Percentiles rank a stretch among this genome's conserved stretches.
These are phyloP conservation scores for Penicillium simplicissimum DNA, from an alignment of 495 filamentous ascomycete genomes.

Conservation along the genomic window DNA sequence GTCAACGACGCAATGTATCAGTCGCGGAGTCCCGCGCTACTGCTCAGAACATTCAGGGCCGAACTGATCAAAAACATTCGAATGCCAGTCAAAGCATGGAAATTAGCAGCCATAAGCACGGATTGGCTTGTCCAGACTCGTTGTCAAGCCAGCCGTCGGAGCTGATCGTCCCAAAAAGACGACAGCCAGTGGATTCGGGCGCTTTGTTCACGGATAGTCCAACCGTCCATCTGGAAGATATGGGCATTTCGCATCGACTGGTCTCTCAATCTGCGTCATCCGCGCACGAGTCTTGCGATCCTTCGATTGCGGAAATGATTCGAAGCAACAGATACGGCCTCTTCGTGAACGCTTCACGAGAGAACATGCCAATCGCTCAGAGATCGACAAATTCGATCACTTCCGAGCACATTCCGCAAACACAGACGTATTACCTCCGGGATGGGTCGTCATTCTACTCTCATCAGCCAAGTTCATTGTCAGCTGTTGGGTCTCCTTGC, in stretches of 20 bases:
- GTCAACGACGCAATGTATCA: constrained; percentile 1
- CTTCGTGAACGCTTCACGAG: constrained; percentile 20
- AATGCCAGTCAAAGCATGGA: constrained; percentile 19
- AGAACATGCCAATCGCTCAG: constrained; percentile 9
- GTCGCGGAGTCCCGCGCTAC: neutral
- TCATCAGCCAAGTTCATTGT: constrained; percentile 22
- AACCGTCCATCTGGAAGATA: constrained; percentile 35
- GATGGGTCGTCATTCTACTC: constrained; percentile 36
- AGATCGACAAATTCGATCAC: constrained; percentile 10
- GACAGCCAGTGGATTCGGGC: constrained; percentile 19
- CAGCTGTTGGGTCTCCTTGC: constrained; percentile 13
- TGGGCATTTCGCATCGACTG: constrained; percentile 37
- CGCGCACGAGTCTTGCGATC: constrained; percentile 23
- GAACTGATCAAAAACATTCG: constrained; percentile 11
- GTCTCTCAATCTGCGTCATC: constrained; percentile 31
- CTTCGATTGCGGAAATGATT: constrained; percentile 24
- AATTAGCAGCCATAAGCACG: constrained; percentile 7
- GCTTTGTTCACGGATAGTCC: constrained; percentile 18
- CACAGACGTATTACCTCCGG: constrained; percentile 10
- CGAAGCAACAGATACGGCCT: constrained; percentile 17
- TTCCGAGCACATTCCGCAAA: constrained; percentile 14
- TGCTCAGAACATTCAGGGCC: neutral
- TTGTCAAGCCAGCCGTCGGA: constrained; percentile 18
- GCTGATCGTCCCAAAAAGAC: constrained; percentile 31
- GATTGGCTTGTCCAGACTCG: constrained; percentile 26